Percentiles rank a stretch among this genome's conserved stretches.
Conservation (phyloP, 2,329 filamentous ascomycete species). For the Ceratocystis cacaofunesta region DNA sequence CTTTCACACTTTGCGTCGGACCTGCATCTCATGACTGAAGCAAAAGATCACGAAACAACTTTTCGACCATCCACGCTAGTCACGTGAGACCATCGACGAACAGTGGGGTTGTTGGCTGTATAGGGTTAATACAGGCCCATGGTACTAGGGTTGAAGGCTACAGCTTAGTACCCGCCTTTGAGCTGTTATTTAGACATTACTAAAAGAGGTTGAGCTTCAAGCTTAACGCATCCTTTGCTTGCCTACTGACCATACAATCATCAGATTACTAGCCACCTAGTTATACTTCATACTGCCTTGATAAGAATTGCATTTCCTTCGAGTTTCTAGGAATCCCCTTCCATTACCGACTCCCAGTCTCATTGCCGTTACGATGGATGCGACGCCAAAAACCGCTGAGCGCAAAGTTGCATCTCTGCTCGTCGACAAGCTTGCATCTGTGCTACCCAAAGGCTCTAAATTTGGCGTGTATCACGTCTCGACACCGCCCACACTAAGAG, state of each 20-base stretch:
- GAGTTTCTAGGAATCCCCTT: background rate
- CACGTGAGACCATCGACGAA: slow-evolving; percentile 6
- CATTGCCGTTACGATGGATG: background rate
- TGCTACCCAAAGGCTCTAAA: slow-evolving; percentile 37
- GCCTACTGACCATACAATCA: background rate
- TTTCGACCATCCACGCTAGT: slow-evolving; percentile 9
- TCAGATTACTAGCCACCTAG: background rate
- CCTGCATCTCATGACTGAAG: background rate
- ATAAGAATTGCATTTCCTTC: background rate
- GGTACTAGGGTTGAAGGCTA: background rate
- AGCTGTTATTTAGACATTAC: background rate
- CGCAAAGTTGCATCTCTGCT: slow-evolving; percentile 23
- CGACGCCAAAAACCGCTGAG: slow-evolving; percentile 14
- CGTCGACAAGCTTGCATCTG: slow-evolving; percentile 30
- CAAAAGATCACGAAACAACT: slow-evolving; percentile 8
- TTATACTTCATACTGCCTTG: background rate
- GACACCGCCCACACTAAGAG: slow-evolving; percentile 60
- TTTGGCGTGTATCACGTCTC: slow-evolving; percentile 77
- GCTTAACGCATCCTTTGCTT: background rate
- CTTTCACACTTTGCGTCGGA: background rate
- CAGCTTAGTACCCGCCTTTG: background rate
- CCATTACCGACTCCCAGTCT: background rate
- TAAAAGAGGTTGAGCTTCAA: background rate
- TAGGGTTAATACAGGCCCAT: background rate
- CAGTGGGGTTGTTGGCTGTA: slow-evolving; percentile 4